A percentile compares a stretch with the other conserved stretches of the same genome.
These are phyloP conservation scores for Lecanicillium sp. DNA, from an alignment of 2,329 filamentous ascomycete genomes.

Conservation along the genomic window DNA sequence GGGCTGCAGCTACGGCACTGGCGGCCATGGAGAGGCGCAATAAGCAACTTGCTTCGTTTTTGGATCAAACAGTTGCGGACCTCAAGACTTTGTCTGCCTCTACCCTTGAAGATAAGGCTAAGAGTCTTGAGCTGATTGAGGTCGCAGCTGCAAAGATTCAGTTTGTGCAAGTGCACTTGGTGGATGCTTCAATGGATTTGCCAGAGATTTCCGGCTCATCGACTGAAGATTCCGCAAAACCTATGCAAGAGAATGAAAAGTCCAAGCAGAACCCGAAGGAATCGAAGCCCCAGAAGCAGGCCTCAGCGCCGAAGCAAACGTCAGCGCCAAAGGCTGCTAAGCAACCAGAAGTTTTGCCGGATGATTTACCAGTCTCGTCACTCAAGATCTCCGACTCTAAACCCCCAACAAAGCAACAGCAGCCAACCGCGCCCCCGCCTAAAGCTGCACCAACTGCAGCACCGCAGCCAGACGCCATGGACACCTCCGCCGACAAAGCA, in stretches of 20 bases:
- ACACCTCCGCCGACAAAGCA: background rate
- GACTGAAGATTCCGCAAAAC: too few species aligned
- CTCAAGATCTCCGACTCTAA: background rate
- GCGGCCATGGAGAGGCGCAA: constrained; percentile 56
- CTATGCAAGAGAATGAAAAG: constrained; percentile 4
- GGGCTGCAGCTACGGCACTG: constrained; percentile 27
- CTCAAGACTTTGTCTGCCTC: constrained; percentile 52
- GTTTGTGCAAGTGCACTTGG: constrained; percentile 54
- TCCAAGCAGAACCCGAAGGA: too few species aligned
- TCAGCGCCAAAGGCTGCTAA: background rate
- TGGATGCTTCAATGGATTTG: constrained; percentile 46
- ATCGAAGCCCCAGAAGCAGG: background rate
- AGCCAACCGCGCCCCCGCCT: background rate
- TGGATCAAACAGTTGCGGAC: constrained; percentile 56
- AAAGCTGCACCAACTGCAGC: background rate
- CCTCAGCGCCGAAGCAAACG: background rate
- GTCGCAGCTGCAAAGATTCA: constrained; percentile 54
- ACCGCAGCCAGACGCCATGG: background rate
- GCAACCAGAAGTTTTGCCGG: background rate
- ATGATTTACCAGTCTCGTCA: background rate
- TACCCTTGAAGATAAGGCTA: constrained; percentile 37
- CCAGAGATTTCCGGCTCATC: constrained; percentile 17
- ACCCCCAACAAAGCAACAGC: background rate
- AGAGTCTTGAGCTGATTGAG: constrained; percentile 46
- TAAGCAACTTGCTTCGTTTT: constrained; percentile 55